phyloP scores from a whole-genome alignment of 192 early-diverging fungal genomes.

The Haplosporangium gracile region DNA sequence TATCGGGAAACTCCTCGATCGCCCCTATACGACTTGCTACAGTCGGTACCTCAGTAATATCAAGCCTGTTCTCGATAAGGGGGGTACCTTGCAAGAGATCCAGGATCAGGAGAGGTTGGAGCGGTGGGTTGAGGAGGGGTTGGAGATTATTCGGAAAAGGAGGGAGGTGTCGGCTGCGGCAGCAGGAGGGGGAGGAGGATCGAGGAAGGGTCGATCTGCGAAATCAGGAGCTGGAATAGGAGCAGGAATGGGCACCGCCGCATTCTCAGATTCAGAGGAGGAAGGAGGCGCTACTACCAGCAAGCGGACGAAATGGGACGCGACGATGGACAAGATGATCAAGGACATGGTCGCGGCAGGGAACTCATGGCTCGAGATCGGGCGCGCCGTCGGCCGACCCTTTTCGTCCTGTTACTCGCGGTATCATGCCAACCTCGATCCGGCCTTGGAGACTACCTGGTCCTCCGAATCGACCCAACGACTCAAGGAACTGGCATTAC shows the following conservation, averaged over 20 bases:
- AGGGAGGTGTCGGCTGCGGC: background rate
- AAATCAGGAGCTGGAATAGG: background rate
- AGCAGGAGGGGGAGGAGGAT: background rate
- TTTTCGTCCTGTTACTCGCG: slow-evolving; percentile 45
- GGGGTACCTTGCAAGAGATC: slow-evolving; percentile 16
- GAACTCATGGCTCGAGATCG: slow-evolving; percentile 26
- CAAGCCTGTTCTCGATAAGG: slow-evolving; percentile 6
- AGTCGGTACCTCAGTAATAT: slow-evolving; percentile 9
- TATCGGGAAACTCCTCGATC: slow-evolving; percentile 22
- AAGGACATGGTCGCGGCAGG: slow-evolving; percentile 12
- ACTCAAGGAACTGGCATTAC: slow-evolving; percentile 17
- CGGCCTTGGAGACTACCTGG: slow-evolving; percentile 17
- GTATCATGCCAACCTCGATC: slow-evolving; percentile 27
- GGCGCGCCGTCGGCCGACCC: slow-evolving; percentile 16
- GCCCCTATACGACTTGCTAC: slow-evolving; percentile 29
- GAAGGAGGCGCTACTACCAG: background rate
- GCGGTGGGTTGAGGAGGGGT: background rate
- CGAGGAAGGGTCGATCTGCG: background rate
- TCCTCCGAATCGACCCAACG: background rate
- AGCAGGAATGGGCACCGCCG: background rate
- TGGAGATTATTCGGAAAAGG: background rate
- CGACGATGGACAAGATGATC: slow-evolving; percentile 19
- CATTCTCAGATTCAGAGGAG: background rate
- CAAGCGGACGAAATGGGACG: slow-evolving; percentile 7
- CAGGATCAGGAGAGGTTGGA: slow-evolving; percentile 8